These are phyloP conservation scores for Sugiyamaella qingdaonensis DNA, from an alignment of 805 yeast genomes.

Conservation along the genomic window DNA sequence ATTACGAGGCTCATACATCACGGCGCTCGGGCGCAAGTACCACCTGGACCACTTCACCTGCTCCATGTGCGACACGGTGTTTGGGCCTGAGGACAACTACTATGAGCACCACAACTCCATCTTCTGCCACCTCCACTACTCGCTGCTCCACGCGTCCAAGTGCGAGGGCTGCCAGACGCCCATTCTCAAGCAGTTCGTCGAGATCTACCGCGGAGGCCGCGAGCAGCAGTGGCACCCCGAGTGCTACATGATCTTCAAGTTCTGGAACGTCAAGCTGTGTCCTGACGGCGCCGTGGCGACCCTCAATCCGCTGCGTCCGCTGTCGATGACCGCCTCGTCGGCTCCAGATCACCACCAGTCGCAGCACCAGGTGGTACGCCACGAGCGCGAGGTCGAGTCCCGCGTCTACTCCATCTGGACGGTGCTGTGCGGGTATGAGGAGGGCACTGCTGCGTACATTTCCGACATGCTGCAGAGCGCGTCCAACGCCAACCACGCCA, in stretches of 20 bases:
- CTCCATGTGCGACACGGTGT: slow-evolving; percentile 75
- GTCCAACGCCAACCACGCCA: slow-evolving; percentile 62
- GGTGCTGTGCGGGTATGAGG: slow-evolving; percentile 83
- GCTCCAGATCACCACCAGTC: slow-evolving; percentile 14
- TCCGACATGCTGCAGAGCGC: slow-evolving; percentile 88
- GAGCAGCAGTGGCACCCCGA: slow-evolving; percentile 99
- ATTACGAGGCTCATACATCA: slow-evolving; percentile 85
- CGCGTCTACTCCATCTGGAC: slow-evolving; percentile 71
- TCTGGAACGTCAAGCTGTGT: slow-evolving; percentile 85
- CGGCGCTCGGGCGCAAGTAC: slow-evolving; percentile 86
- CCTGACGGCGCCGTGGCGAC: slow-evolving; percentile 17
- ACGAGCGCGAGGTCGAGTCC: slow-evolving; percentile 65
- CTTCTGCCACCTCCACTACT: slow-evolving; percentile 89
- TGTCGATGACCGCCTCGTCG: slow-evolving; percentile 12
- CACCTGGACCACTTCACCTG: slow-evolving; percentile 96
- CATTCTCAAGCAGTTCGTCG: slow-evolving; percentile 90
- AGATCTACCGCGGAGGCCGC: slow-evolving; percentile 82
- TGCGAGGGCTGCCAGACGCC: slow-evolving; percentile 94
- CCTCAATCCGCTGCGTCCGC: slow-evolving; percentile 17
- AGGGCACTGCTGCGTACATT: slow-evolving; percentile 80
- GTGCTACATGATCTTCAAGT: slow-evolving; percentile 95
- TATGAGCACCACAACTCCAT: slow-evolving; percentile 80
- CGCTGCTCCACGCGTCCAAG: slow-evolving; percentile 76
- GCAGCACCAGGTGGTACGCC: slow-evolving; percentile 16
- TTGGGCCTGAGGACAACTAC: slow-evolving; percentile 88